These are phyloP conservation scores for Microdochium trichocladiopsis DNA, from an alignment of 2,329 filamentous ascomycete species.

Conservation along the genomic window DNA sequence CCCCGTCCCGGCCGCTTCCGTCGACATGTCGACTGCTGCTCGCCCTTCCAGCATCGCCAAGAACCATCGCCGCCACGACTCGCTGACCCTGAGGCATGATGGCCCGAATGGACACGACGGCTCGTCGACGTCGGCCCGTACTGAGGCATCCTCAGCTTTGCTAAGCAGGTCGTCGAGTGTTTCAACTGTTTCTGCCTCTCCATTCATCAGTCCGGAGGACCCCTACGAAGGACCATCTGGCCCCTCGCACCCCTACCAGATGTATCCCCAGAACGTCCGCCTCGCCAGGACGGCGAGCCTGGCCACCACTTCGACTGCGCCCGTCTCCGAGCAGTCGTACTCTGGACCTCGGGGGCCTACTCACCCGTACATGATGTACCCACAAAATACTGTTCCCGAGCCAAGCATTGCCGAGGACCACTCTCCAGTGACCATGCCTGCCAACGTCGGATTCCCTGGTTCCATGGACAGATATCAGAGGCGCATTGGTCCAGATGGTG, in stretches of 20 bases:
- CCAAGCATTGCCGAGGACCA: slow-evolving; percentile 18
- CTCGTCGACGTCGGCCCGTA: slow-evolving; percentile 3
- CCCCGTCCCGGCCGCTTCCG: slow-evolving; percentile 9
- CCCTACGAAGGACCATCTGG: slow-evolving; percentile 64
- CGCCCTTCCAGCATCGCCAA: slow-evolving; percentile 52
- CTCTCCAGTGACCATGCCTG: slow-evolving; percentile 39
- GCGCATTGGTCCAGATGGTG: slow-evolving; percentile 69
- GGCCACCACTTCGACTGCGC: slow-evolving; percentile 63
- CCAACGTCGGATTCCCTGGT: slow-evolving; percentile 63
- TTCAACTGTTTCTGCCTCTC: slow-evolving; percentile 23
- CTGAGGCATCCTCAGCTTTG: neutral
- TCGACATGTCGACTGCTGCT: slow-evolving; percentile 15
- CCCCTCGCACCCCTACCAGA: slow-evolving; percentile 77
- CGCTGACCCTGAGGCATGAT: slow-evolving; percentile 45
- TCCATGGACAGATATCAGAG: slow-evolving; percentile 61
- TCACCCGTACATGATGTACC: slow-evolving; percentile 82
- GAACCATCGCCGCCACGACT: slow-evolving; percentile 38
- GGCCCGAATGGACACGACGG: slow-evolving; percentile 26
- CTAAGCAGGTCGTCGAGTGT: slow-evolving; percentile 19
- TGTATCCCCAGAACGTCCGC: slow-evolving; percentile 69
- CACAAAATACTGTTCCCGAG: slow-evolving; percentile 64
- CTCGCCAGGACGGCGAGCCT: slow-evolving; percentile 49
- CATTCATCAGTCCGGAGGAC: slow-evolving; percentile 41
- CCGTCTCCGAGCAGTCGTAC: slow-evolving; percentile 50
- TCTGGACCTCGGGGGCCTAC: slow-evolving; percentile 59